These are phyloP conservation scores for Entrophospora sp. DNA, from an alignment of 192 early-diverging fungal species.

Conservation along the genomic window DNA sequence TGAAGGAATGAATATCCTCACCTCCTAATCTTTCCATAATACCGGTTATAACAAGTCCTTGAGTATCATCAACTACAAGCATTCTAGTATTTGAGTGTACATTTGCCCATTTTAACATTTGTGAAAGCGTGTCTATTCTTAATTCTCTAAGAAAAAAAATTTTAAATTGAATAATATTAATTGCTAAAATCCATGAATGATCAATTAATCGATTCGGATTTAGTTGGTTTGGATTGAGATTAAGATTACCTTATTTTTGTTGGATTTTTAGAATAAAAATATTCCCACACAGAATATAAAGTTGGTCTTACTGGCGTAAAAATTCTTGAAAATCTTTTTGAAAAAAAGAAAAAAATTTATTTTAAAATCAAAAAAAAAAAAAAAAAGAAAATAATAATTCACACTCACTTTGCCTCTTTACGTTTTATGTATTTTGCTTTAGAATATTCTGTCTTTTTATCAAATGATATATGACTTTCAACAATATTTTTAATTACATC, in stretches of 20 bases:
- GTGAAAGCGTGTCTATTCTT: conserved; percentile 86
- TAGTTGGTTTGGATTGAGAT: neutral
- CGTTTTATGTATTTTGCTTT: conserved; percentile 91
- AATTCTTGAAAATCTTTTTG: conserved; percentile 62
- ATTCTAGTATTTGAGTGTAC: conserved; percentile 61
- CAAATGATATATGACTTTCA: conserved; percentile 76
- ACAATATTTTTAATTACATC: conserved; percentile 74
- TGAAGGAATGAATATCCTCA: neutral
- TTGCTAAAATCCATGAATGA: neutral
- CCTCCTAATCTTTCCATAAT: conserved; percentile 72
- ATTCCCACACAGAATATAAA: conserved; percentile 65
- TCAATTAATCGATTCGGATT: neutral
- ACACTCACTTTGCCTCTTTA: conserved; percentile 64
- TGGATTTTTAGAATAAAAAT: conserved; percentile 70
- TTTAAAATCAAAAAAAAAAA: neutral
- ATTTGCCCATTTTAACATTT: conserved; percentile 77
- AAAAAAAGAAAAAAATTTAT: neutral
- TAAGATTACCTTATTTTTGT: conserved; percentile 57
- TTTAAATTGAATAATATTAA: neutral
- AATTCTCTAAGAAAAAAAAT: conserved; percentile 42
- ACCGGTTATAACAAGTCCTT: conserved; percentile 73
- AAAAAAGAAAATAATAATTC: neutral
- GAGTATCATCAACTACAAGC: conserved; percentile 85
- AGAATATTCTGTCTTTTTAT: conserved; percentile 89
- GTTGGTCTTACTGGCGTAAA: conserved; percentile 75